These are phyloP conservation scores for Skeletonema potamos DNA, from an alignment of 108 stramenopile species.

Conservation along the genomic window DNA sequence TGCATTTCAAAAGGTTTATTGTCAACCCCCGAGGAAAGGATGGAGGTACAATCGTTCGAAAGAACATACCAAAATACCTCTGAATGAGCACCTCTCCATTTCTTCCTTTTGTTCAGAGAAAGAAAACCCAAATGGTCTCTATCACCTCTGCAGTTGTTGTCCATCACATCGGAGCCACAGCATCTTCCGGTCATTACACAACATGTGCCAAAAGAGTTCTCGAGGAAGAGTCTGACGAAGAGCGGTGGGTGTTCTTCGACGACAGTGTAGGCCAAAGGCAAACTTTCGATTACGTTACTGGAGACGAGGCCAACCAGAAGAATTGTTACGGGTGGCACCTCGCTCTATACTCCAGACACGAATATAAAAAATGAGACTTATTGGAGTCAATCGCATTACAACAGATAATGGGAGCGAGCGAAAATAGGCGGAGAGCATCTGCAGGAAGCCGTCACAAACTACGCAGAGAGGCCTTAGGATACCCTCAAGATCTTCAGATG, in stretches of 20 bases:
- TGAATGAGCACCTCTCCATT: conserved; percentile 42
- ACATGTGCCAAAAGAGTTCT: conserved; percentile 46
- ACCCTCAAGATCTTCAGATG: no score
- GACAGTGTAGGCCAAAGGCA: conserved; percentile 36
- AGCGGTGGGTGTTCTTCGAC: conserved; percentile 52
- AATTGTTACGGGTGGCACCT: no score
- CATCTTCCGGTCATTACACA: conserved; percentile 76
- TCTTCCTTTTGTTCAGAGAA: conserved; percentile 10
- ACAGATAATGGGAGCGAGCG: no score
- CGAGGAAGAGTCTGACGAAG: conserved; percentile 12
- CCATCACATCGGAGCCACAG: conserved; percentile 68
- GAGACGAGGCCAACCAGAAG: conserved; percentile 38
- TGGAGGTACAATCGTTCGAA: conserved; percentile 49
- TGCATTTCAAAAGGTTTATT: conserved; percentile 81
- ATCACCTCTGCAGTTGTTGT: conserved; percentile 60
- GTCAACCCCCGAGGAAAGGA: conserved; percentile 49
- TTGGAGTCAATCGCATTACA: background rate
- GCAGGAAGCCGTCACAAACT: no score
- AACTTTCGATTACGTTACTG: conserved; percentile 35
- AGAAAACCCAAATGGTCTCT: conserved; percentile 15
- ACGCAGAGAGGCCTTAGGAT: no score
- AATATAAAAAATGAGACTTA: no score
- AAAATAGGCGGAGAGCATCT: no score
- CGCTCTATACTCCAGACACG: no score
- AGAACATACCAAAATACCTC: conserved; percentile 55